Percentiles rank a stretch among this genome's conserved stretches.
Evolutionary conservation across 306 rosid genomes (phyloP).

Genomic region (Corylus avellana): DNA sequence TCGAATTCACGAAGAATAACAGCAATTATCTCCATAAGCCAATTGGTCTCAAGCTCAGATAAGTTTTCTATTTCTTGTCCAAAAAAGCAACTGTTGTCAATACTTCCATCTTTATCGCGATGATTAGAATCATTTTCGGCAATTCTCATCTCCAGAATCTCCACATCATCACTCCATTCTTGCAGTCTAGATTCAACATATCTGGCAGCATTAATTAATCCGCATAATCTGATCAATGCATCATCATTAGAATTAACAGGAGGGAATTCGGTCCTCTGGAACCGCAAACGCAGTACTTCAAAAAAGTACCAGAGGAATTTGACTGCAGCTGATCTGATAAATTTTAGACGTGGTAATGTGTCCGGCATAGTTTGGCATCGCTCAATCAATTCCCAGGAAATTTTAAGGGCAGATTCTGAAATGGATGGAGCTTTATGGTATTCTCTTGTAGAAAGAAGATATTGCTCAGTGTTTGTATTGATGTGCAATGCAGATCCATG

Average conservation of each 20-base stretch:
- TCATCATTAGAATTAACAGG: constrained; percentile 39
- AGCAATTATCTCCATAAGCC: constrained; percentile 68
- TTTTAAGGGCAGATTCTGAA: constrained; percentile 57
- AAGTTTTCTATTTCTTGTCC: constrained; percentile 61
- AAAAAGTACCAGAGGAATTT: constrained; percentile 73
- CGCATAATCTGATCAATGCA: constrained; percentile 42
- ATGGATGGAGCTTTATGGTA: constrained; percentile 62
- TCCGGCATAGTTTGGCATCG: constrained; percentile 63
- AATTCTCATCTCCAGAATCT: constrained; percentile 69
- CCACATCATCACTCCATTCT: constrained; percentile 66
- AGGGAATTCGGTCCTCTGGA: constrained; percentile 47
- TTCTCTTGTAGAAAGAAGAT: constrained; percentile 44
- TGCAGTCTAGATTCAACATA: constrained; percentile 57
- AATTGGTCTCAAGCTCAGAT: constrained; percentile 67
- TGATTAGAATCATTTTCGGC: constrained; percentile 52
- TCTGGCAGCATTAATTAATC: constrained; percentile 64
- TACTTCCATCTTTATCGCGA: constrained; percentile 23
- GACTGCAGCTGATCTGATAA: constrained; percentile 63
- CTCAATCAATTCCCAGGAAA: constrained; percentile 64
- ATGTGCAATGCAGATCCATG: constrained; percentile 28
- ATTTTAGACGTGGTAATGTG: constrained; percentile 39
- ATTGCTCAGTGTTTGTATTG: constrained; percentile 31
- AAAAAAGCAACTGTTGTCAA: constrained; percentile 43
- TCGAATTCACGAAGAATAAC: constrained; percentile 66
- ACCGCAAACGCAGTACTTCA: constrained; percentile 51